Evolutionary conservation across 352 stramenopile genomes (phyloP), one percentile per base, ranked within the genome.

Genomic region (Globisporangium cystogenes): DNA sequence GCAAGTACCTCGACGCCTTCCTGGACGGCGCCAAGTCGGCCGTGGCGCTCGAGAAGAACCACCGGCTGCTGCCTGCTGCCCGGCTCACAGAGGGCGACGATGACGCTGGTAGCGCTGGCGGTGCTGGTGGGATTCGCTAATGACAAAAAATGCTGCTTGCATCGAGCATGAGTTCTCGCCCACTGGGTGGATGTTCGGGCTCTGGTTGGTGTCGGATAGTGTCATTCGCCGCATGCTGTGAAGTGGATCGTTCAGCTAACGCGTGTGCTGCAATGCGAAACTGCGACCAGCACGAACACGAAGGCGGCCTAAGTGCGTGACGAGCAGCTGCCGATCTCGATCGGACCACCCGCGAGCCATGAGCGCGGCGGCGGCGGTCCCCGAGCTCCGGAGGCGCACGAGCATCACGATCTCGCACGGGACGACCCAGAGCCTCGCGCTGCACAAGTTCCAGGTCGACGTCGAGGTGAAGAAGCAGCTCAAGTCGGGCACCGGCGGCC

Each of bases 41-140:
- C 7, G 84, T 87, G 46, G 82, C 82, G 24, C 77, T 95, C 8
- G 76, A 82, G 55, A 87, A 87, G 59, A 84, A 90, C 57, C 84
- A 95, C 50, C 80, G 83, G 16, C 55, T 90, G 41, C 52, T 86
- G 50, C 61, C 67, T 0, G n/a, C 53, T 5, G 35, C 15, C 1
- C 15, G 12, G 18, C 47, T 51, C 11, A 41, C 47, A 27, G 44
- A 18, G 11, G 40, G 20, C 26, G 26, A 2, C 26, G 26, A 2
- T 29, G 26, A 2, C 5, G 26, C 26, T 29, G 26, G 3, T 29
- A 5, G 3, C 5, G 26, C 26, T 2, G 26, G 26, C 5, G 5
- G 26, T 29, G 26, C 3, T 29, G 26, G 26, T 29, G 26, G 26
- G 2, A 5, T 2, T 29, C 26, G 2, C 2, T 29, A 29, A 29